These are phyloP conservation scores for Lipomyces yamadae DNA, from an alignment of 805 yeast genomes.

Conservation along the genomic window DNA sequence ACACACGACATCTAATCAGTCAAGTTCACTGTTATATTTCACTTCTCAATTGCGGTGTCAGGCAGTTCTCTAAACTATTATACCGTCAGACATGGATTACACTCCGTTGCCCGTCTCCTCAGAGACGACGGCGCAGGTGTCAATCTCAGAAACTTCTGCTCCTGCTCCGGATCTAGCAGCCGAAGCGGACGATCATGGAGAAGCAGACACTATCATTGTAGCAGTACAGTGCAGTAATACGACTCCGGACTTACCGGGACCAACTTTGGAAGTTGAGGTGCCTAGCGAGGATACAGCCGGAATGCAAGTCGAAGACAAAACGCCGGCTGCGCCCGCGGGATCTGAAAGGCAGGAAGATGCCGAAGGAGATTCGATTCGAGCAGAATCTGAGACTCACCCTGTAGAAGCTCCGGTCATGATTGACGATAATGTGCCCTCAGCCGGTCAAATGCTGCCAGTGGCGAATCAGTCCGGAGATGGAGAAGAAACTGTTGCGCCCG, in stretches of 20 bases:
- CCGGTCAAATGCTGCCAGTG: background rate
- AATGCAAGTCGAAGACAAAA: background rate
- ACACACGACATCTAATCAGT: background rate
- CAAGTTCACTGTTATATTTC: background rate
- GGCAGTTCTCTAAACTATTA: background rate
- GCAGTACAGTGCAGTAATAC: background rate
- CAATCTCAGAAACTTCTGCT: background rate
- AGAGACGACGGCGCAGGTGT: background rate
- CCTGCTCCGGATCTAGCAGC: background rate
- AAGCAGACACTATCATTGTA: background rate
- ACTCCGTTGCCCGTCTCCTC: conserved; percentile 1
- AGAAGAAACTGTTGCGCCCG: background rate
- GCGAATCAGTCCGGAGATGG: background rate
- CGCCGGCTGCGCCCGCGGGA: background rate
- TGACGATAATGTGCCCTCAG: conserved; percentile 5
- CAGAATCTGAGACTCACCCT: conserved; percentile 1
- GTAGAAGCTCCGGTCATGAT: conserved; percentile 9
- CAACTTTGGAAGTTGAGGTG: background rate
- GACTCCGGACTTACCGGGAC: background rate
- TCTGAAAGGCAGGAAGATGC: background rate
- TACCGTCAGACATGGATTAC: background rate
- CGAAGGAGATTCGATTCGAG: conserved; percentile 1
- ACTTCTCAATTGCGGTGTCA: background rate
- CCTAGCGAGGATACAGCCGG: background rate
- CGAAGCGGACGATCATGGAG: background rate